These are phyloP conservation scores for Heterobasidion occidentale DNA, from an alignment of 1,284 basidiomycete genomes.

Conservation along the genomic window DNA sequence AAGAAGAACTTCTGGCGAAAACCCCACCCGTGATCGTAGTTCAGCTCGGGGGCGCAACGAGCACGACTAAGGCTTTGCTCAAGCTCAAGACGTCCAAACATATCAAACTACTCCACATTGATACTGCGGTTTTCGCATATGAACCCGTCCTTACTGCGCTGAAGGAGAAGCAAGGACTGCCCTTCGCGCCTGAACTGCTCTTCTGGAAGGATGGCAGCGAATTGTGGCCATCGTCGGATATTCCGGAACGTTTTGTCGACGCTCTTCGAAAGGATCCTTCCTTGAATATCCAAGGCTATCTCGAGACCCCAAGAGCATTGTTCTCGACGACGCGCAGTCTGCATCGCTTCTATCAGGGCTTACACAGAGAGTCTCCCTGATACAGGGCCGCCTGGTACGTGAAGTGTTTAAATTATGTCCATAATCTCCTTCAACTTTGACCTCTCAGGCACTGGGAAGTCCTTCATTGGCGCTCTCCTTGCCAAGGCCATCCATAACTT, in stretches of 20 bases:
- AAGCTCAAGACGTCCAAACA: slow-evolving; percentile 26
- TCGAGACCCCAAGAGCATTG: slow-evolving; percentile 31
- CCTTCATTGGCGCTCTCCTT: slow-evolving; percentile 56
- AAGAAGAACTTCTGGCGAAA: slow-evolving; percentile 40
- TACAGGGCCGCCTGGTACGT: slow-evolving; percentile 57
- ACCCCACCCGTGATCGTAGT: slow-evolving; percentile 42
- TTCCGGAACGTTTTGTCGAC: slow-evolving; percentile 21
- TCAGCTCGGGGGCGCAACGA: slow-evolving; percentile 37
- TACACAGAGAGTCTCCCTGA: slow-evolving; percentile 45
- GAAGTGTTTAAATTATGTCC: no score
- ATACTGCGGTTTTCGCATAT: slow-evolving; percentile 53
- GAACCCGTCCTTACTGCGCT: slow-evolving; percentile 50
- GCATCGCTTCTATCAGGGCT: slow-evolving; percentile 41
- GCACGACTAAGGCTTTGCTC: slow-evolving; percentile 28
- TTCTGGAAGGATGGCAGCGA: slow-evolving; percentile 33
- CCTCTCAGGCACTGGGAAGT: slow-evolving; percentile 54
- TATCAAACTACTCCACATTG: slow-evolving; percentile 44
- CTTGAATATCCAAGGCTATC: slow-evolving; percentile 30
- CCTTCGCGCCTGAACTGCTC: slow-evolving; percentile 41
- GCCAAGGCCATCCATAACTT: slow-evolving; percentile 46
- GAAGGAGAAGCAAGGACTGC: slow-evolving; percentile 33
- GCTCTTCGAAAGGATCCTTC: slow-evolving; percentile 25
- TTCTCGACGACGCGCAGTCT: slow-evolving; percentile 44
- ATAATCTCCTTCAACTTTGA: background rate
- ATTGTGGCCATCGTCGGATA: slow-evolving; percentile 7